phyloP scores from a whole-genome alignment of 1,284 basidiomycete species.

The Heterobasidion irregulare region DNA sequence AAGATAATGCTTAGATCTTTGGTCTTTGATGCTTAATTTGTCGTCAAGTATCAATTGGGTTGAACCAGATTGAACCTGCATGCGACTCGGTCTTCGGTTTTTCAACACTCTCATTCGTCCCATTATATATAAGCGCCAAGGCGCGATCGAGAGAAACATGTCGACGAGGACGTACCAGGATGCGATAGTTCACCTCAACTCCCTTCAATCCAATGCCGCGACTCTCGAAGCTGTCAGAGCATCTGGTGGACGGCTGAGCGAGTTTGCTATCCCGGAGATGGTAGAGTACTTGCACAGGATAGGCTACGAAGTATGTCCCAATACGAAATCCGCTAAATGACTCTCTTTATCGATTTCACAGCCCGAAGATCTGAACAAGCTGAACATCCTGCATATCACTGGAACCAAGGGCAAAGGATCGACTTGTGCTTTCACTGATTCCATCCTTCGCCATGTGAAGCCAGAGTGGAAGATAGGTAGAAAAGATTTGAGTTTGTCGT shows the following conservation, averaged over 20 bases:
- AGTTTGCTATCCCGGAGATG: conserved; percentile 83
- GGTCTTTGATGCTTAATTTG: no score
- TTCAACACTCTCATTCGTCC: neutral
- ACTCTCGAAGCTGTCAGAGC: conserved; percentile 80
- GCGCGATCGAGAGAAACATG: conserved; percentile 20
- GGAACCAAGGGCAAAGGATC: conserved; percentile 99
- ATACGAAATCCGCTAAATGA: conserved; percentile 4
- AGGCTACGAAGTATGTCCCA: conserved; percentile 67
- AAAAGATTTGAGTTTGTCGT: neutral
- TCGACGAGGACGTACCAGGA: conserved; percentile 64
- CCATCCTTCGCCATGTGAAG: conserved; percentile 53
- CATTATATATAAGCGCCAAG: neutral
- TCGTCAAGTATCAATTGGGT: neutral
- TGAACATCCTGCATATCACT: conserved; percentile 96
- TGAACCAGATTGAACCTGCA: neutral
- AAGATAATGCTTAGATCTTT: neutral
- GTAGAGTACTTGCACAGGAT: conserved; percentile 84
- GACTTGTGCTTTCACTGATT: conserved; percentile 88
- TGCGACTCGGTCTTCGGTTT: neutral
- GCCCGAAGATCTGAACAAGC: conserved; percentile 76
- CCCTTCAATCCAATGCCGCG: conserved; percentile 91
- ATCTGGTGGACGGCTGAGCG: conserved; percentile 62
- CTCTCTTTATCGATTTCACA: conserved; percentile 20
- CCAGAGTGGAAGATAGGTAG: conserved; percentile 70
- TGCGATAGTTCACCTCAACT: conserved; percentile 84